Base-by-base conservation (phyloP, 345 rosid genomes). In the Geranium rotundifolium region DNA sequence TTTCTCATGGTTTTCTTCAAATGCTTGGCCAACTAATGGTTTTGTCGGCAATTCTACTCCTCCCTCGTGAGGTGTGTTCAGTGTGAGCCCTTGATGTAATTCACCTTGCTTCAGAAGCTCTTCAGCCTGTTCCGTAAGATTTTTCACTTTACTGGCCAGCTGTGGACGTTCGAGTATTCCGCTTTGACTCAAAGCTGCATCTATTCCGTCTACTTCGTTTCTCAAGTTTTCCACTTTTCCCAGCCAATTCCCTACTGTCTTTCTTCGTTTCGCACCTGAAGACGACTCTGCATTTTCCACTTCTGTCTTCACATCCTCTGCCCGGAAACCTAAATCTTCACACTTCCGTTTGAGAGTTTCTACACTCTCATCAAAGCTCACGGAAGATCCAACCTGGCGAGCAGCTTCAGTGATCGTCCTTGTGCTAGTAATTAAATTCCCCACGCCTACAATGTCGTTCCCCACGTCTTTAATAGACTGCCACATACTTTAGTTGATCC, bases 211-310 rank as follows among this genome's bases (percentile, higher is more conserved):
- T 57, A 27, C 61, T n/a, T 57, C 39, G 19, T 13, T 49, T n/a
- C 17, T 41, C 8, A 57, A 17, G 8, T 37, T 55, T 23, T 10
- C 50, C 50, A 67, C 66, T 14, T 61, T 50, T 37, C 1, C 19
- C 27, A 68, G 16, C 71, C 71, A 68, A 31, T 54, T 29, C 10
- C 23, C 57, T 37, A 68, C 66, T 39, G 34, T 65, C 16, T 18
- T 62, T 41, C 39, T 68, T 17, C 56, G 60, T 49, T 52, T 61
- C 56, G 46, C 17, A n/a, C 34, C 16, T n/a, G n/a, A n/a, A 9
- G 34, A 55, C n/a, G 29, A 54, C 54, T 68, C 65, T 59, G 29
- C 54, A 5, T 60, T 27, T 31, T 29, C 19, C 0, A 62, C 15
- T 23, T 61, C 27, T 60, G 13, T 19, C 20, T 29, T 56, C 50